These are phyloP conservation scores for Senecio squalidus DNA, from an alignment of 140 eudicot species.

Conservation along the genomic window DNA sequence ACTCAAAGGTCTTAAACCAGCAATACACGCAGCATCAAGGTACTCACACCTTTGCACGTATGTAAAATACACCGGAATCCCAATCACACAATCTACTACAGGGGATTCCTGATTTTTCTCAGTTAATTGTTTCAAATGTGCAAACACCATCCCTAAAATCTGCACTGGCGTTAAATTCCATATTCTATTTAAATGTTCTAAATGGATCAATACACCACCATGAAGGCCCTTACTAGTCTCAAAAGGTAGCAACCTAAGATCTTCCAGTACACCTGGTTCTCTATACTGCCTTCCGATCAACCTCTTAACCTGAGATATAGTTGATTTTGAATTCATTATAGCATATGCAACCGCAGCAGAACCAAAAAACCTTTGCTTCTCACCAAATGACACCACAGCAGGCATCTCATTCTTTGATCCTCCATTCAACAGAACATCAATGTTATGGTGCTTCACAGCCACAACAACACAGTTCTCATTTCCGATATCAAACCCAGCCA, in stretches of 20 bases:
- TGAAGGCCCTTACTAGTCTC: slow-evolving; percentile 47
- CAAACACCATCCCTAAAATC: slow-evolving; percentile 69
- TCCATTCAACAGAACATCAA: too few species aligned
- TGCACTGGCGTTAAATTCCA: slow-evolving; percentile 63
- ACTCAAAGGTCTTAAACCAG: slow-evolving; percentile 56
- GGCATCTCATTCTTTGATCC: too few species aligned
- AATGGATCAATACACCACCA: slow-evolving; percentile 64
- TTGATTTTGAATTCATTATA: too few species aligned
- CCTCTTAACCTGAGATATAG: too few species aligned
- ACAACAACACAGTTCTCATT: too few species aligned
- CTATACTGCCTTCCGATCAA: too few species aligned
- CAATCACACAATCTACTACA: slow-evolving; percentile 65
- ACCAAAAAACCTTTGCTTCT: too few species aligned
- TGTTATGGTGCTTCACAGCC: slow-evolving; percentile 54
- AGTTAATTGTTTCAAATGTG: slow-evolving; percentile 57
- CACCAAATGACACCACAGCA: slow-evolving; percentile 59
- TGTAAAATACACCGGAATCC: slow-evolving; percentile 74
- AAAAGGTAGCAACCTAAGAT: too few species aligned
- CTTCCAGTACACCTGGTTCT: slow-evolving; percentile 48
- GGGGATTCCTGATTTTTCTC: slow-evolving; percentile 55
- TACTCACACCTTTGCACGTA: slow-evolving; percentile 68
- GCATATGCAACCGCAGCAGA: too few species aligned
- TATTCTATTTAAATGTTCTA: slow-evolving; percentile 41
- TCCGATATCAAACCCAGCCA: too few species aligned
- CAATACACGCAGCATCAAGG: slow-evolving; percentile 71